A percentile compares a stretch with the other conserved stretches of the same genome.
These are phyloP conservation scores for Allantophomopsis lycopodina DNA, from an alignment of 2,329 filamentous ascomycete genomes.

Conservation along the genomic window DNA sequence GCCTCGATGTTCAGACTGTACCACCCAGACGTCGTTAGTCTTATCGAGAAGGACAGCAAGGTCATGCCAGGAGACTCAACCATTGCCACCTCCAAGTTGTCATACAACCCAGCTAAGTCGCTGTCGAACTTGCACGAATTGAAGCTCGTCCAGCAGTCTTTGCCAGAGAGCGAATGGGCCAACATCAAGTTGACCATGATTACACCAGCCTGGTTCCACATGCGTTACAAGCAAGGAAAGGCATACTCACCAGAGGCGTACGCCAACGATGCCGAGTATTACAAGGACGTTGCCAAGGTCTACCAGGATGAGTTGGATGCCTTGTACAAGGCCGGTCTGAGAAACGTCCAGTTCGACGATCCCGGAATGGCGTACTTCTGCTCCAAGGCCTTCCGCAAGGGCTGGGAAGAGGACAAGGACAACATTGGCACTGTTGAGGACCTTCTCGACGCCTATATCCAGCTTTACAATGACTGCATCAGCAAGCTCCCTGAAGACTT, in stretches of 20 bases:
- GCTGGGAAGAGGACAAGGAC: constrained; percentile 52
- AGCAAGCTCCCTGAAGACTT: constrained; percentile 50
- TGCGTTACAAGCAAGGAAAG: constrained; percentile 39
- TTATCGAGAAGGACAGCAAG: too few species aligned
- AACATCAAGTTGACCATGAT: constrained; percentile 57
- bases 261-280: constrained; percentile 34
- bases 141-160: constrained; percentile 40
- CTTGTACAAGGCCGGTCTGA: constrained; percentile 34
- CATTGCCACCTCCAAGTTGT: too few species aligned
- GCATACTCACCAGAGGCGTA: constrained; percentile 37
- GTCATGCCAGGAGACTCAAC: too few species aligned
- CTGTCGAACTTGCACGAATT: constrained; percentile 32
- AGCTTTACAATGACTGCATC: constrained; percentile 62
- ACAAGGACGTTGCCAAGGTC: constrained; percentile 36
- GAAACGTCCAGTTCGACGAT: constrained; percentile 41
- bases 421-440: constrained; percentile 56
- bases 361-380: constrained; percentile 53
- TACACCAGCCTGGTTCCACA: constrained; percentile 56
- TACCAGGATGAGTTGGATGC: constrained; percentile 36
- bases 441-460: constrained; percentile 63
- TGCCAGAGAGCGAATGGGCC: constrained; percentile 45
- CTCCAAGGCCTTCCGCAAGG: constrained; percentile 45
- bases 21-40: too few species aligned
- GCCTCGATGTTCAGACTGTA: too few species aligned
- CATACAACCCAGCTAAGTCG: too few species aligned